Conservation (phyloP, 345 rosid genomes). For the Carallia brachiata region DNA sequence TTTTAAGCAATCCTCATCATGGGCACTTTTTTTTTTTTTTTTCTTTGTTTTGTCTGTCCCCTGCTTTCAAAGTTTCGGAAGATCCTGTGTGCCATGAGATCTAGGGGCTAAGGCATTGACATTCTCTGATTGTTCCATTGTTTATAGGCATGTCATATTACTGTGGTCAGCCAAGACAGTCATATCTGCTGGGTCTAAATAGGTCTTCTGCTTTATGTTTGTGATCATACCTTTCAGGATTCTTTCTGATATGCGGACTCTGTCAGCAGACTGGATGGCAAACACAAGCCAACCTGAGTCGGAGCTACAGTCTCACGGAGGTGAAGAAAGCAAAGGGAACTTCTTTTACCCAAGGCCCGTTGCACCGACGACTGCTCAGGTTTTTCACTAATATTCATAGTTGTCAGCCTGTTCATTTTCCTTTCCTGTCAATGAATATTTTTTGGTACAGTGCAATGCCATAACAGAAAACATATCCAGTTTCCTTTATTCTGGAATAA, state of each 20-base stretch:
- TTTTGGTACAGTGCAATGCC: too few species aligned
- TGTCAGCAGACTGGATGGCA: slow-evolving; percentile 99
- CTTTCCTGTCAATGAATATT: slow-evolving; percentile 4
- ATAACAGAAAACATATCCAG: too few species aligned
- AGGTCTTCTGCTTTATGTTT: slow-evolving; percentile 2
- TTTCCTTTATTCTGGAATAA: too few species aligned
- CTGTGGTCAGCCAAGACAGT: slow-evolving; percentile 1
- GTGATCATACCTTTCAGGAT: slow-evolving; percentile 56
- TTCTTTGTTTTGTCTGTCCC: background rate
- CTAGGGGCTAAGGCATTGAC: background rate
- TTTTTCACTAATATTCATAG: slow-evolving; percentile 13
- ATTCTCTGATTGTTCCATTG: background rate
- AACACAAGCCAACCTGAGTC: slow-evolving; percentile 79
- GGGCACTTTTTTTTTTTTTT: too few species aligned
- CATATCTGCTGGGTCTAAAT: slow-evolving; percentile 4
- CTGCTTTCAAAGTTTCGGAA: background rate
- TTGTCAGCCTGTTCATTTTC: background rate
- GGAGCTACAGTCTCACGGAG: slow-evolving; percentile 72
- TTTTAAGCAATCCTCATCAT: background rate
- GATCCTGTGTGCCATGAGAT: background rate
- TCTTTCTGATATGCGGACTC: slow-evolving; percentile 99
- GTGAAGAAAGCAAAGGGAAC: slow-evolving; percentile 72
- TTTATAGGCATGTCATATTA: background rate
- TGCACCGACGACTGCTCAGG: slow-evolving; percentile 98
- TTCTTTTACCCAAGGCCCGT: slow-evolving; percentile 96